These are phyloP conservation scores for Zasmidium cellare DNA, from an alignment of 2,329 filamentous ascomycete genomes.

Conservation along the genomic window DNA sequence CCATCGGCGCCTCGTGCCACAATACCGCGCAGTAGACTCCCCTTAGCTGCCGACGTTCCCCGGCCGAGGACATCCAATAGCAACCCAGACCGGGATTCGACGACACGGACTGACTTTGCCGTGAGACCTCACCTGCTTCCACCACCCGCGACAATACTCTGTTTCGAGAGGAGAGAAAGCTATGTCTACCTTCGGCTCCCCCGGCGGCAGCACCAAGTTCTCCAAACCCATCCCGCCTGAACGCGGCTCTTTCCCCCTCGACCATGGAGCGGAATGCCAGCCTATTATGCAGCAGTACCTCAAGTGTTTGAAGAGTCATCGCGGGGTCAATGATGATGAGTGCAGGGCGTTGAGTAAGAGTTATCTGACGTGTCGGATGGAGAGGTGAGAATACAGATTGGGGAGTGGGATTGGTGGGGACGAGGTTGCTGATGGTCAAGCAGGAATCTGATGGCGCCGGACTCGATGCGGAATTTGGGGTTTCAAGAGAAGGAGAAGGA, in stretches of 20 bases:
- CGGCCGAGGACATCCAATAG: background rate
- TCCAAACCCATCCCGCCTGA: slow-evolving; percentile 78
- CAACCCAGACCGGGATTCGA: background rate
- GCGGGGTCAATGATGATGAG: slow-evolving; percentile 80
- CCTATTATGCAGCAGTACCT: slow-evolving; percentile 83
- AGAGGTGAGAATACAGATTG: slow-evolving; percentile 59
- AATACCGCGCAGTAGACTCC: no score
- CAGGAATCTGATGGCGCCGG: slow-evolving; percentile 89
- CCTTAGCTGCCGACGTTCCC: background rate
- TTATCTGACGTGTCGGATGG: slow-evolving; percentile 92
- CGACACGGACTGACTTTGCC: background rate
- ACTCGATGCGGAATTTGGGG: slow-evolving; percentile 92
- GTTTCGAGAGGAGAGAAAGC: background rate
- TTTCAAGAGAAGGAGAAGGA: slow-evolving; percentile 47
- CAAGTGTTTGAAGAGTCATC: slow-evolving; percentile 78
- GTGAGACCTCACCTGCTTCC: background rate
- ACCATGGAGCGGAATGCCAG: slow-evolving; percentile 96
- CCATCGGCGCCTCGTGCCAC: background rate
- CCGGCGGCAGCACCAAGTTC: slow-evolving; percentile 59
- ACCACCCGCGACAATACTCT: no score
- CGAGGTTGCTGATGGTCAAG: background rate
- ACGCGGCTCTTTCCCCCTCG: slow-evolving; percentile 91
- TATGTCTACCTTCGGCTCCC: slow-evolving; percentile 63
- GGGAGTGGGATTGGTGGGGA: background rate
- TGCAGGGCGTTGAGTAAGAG: slow-evolving; percentile 84